phyloP scores from a whole-genome alignment of 192 early-diverging fungal species.

The Obelidium mucronatum region DNA sequence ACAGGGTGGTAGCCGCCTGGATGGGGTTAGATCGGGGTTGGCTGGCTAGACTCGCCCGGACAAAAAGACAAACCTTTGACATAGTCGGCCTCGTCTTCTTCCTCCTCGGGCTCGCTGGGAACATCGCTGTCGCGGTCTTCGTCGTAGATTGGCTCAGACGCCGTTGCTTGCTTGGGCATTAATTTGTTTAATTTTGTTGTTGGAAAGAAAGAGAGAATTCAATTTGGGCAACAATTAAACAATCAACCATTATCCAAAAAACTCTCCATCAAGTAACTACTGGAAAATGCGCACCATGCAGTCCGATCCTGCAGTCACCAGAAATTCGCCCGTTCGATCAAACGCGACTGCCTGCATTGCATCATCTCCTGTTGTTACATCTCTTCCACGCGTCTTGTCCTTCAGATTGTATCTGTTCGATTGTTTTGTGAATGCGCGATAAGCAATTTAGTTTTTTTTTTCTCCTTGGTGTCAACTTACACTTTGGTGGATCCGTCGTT shows the following conservation, averaged over 20 bases:
- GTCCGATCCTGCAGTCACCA: slow-evolving; percentile 53
- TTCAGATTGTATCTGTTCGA: slow-evolving; percentile 35
- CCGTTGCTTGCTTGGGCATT: slow-evolving; percentile 11
- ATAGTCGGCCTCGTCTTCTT: slow-evolving; percentile 93
- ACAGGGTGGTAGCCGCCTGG: slow-evolving; percentile 92
- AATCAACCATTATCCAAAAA: no score
- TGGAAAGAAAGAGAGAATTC: no score
- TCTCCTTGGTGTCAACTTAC: no score
- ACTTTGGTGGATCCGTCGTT: slow-evolving; percentile 55
- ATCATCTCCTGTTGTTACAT: slow-evolving; percentile 46
- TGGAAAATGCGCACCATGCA: slow-evolving; percentile 23
- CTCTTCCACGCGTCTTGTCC: slow-evolving; percentile 5
- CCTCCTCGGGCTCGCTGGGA: slow-evolving; percentile 52
- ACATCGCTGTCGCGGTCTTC: neutral
- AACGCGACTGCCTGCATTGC: slow-evolving; percentile 50
- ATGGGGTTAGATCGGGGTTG: neutral
- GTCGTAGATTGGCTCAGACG: slow-evolving; percentile 1
- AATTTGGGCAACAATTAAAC: no score
- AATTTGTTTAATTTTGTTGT: neutral
- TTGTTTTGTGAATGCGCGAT: no score
- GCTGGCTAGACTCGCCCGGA: no score
- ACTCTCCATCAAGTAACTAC: neutral
- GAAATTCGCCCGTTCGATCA: slow-evolving; percentile 54
- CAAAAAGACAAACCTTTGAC: slow-evolving; percentile 68
- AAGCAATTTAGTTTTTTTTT: no score